Conservation (phyloP, 306 rosid species). For the Leucaena leucocephala region DNA sequence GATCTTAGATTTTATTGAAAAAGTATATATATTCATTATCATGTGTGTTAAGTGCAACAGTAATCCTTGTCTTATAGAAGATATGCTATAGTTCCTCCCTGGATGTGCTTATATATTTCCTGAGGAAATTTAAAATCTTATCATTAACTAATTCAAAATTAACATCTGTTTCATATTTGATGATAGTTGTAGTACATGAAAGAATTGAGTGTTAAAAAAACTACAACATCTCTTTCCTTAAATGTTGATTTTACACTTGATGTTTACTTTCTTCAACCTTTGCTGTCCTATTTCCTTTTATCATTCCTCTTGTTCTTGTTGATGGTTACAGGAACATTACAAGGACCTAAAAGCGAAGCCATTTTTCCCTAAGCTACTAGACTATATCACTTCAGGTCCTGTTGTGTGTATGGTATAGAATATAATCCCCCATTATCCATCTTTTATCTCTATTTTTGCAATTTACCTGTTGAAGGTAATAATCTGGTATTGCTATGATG, state of each 20-base stretch:
- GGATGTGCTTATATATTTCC: background rate
- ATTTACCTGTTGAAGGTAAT: slow-evolving; percentile 31
- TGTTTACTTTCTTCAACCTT: slow-evolving; percentile 28
- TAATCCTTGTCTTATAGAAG: background rate
- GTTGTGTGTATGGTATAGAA: slow-evolving; percentile 89
- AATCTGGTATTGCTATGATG: slow-evolving; percentile 34
- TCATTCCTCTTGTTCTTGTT: slow-evolving; percentile 30
- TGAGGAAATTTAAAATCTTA: background rate
- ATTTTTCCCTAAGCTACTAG: slow-evolving; percentile 82
- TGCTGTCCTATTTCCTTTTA: slow-evolving; percentile 4
- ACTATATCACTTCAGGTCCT: slow-evolving; percentile 93
- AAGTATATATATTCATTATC: background rate
- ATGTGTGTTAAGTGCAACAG: slow-evolving; percentile 1
- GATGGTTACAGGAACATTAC: slow-evolving; percentile 81
- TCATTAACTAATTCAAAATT: background rate
- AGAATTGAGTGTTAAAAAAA: too few relatives aligned
- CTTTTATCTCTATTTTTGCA: slow-evolving; percentile 12
- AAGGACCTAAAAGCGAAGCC: slow-evolving; percentile 83
- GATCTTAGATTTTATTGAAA: background rate
- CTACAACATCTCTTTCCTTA: background rate
- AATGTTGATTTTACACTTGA: slow-evolving; percentile 12
- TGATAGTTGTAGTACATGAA: background rate
- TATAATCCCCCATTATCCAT: background rate
- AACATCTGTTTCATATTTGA: slow-evolving; percentile 22
- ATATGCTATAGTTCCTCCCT: slow-evolving; percentile 13